Evolutionary conservation across 2,329 filamentous ascomycete genomes (phyloP).

Genomic region (Parastagonospora avenae): DNA sequence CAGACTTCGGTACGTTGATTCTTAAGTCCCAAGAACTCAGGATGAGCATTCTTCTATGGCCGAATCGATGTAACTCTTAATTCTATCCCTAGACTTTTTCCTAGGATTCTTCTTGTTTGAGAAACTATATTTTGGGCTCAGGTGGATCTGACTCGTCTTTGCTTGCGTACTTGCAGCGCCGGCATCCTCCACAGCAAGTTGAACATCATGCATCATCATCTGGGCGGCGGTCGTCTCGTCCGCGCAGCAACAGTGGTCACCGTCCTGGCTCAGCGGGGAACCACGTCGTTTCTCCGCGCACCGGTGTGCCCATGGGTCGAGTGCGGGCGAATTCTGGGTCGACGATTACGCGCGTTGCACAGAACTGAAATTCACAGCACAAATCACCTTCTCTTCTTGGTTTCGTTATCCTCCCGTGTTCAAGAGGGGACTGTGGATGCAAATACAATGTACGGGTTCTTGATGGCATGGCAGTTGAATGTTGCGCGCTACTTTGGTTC

Average conservation of each 20-base stretch:
- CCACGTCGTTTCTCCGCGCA: constrained; percentile 28
- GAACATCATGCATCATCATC: constrained; percentile 38
- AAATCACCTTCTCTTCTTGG: constrained; percentile 1
- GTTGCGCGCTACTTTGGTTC: not conserved
- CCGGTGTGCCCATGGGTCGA: constrained; percentile 27
- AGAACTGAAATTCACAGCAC: constrained; percentile 1
- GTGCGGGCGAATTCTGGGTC: constrained; percentile 40
- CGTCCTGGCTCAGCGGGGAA: constrained; percentile 44
- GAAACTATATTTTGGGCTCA: constrained; percentile 42
- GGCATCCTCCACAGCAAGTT: constrained; percentile 44
- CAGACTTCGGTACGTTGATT: constrained; percentile 53
- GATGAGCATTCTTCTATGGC: constrained; percentile 45
- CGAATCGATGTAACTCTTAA: constrained; percentile 50
- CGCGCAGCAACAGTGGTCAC: constrained; percentile 46
- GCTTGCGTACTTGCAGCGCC: constrained; percentile 46
- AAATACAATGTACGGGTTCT: constrained; percentile 1
- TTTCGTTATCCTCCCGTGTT: constrained; percentile 3
- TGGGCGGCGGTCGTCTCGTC: constrained; percentile 41
- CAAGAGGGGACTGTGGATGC: not conserved
- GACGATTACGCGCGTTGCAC: constrained; percentile 32
- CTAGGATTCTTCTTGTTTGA: constrained; percentile 38
- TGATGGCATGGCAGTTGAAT: constrained; percentile 2
- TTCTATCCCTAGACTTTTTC: constrained; percentile 46
- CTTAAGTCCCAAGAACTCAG: constrained; percentile 48
- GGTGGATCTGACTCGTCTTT: constrained; percentile 48